Conservation (phyloP, 78 protist species). For the Dictyostelium capitatum region DNA sequence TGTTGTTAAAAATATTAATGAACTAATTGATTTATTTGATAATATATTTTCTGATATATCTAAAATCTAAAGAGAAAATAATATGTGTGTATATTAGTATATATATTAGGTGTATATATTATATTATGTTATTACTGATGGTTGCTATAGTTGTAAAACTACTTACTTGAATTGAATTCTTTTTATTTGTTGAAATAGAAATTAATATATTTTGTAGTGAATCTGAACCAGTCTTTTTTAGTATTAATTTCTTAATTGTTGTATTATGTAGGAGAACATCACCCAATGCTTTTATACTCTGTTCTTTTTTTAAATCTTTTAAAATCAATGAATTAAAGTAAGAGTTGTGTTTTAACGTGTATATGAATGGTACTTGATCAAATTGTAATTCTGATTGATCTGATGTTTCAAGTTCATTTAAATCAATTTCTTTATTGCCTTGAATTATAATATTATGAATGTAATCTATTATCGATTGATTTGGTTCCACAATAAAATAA, state of each 20-base stretch:
- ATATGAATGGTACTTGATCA: slow-evolving; percentile 45
- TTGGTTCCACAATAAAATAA: slow-evolving; percentile 26
- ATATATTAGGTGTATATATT: background rate
- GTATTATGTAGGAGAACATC: slow-evolving; percentile 45
- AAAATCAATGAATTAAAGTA: slow-evolving; percentile 29
- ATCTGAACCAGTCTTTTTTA: slow-evolving; percentile 25
- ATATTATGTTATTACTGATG: background rate
- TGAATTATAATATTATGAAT: slow-evolving; percentile 12
- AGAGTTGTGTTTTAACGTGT: slow-evolving; percentile 20
- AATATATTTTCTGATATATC: slow-evolving; percentile 49
- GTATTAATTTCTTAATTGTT: slow-evolving; percentile 29
- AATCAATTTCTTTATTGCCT: slow-evolving; percentile 36
- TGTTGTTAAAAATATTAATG: slow-evolving; percentile 30
- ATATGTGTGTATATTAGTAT: background rate
- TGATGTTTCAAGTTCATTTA: slow-evolving; percentile 10
- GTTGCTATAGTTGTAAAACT: no score
- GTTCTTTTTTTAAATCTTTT: slow-evolving; percentile 50
- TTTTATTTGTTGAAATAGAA: slow-evolving; percentile 49
- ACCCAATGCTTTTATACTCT: slow-evolving; percentile 27
- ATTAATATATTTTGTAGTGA: slow-evolving; percentile 45
- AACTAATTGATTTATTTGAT: slow-evolving; percentile 39
- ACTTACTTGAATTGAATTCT: slow-evolving; percentile 52
- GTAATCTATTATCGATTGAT: background rate
- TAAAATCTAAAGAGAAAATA: slow-evolving; percentile 20
- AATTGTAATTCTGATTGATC: slow-evolving; percentile 36